Base-by-base conservation (phyloP, 2,329 filamentous ascomycete species). In the Clonostachys chloroleuca region DNA sequence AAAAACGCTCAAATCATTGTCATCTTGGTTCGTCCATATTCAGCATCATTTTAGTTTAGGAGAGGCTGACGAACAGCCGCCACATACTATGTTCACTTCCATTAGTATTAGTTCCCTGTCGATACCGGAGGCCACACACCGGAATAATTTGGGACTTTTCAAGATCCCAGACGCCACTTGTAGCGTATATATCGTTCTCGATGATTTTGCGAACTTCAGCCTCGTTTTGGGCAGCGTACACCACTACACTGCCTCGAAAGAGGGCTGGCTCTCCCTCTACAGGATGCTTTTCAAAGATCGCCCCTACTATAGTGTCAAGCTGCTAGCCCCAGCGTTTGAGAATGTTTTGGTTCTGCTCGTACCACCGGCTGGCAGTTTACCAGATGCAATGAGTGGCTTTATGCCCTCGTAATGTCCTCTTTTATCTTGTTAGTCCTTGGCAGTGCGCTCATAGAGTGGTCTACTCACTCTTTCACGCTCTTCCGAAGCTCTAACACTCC, bases 131-230 rank as follows among this genome's bases (percentile, higher is more conserved):
- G 36, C 14, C 12, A 46, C 49, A 47, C 48, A 57, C 54, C 45
- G 52, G 53, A 42, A 52, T 49, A 2, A 58, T 51, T 16, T 58
- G 56, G 3, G 39, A 54, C 8, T 58, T 58, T 7, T 53, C 53
- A 3, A 58, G 48, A 42, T 58, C 53, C 53, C 54, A 58, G 2
- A 58, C 56, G 6, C 50, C 56, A 12, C 43, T 50, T 16, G 44
- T 52, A 17, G 54, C 51, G 34, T 58, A 58, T 2, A 54, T 13
- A 4, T 58, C 56, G 1, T 54, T 47, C 18, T 47, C 40, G 12
- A 58, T 54, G 18, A 58, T 47, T 17, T 47, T 41, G 10, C 49
- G 52, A 12, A 55, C 56, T 45, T 57, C 46, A n/a, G 14, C 14
- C 14, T 14, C 36, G 7, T 8, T n/a, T 3, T 39, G 14, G 36